Evolutionary conservation across 768 basidiomycete genomes (phyloP).

Genomic region (Boletus speciosus): DNA sequence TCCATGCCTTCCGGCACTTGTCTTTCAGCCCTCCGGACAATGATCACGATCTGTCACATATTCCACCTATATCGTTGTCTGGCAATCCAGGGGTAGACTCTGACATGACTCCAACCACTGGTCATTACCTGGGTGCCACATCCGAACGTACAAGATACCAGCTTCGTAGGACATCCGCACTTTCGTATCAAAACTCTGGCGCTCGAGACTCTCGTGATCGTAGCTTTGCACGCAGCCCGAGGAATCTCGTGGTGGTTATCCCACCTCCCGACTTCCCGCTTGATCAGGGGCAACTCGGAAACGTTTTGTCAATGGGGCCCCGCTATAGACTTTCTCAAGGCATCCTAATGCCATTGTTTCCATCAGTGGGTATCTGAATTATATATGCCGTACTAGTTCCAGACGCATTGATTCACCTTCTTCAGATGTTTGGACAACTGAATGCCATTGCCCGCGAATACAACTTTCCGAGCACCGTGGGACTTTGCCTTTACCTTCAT

Average conservation of each 20-base stretch:
- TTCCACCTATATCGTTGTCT: neutral
- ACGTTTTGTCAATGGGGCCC: slow-evolving; percentile 57
- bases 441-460: slow-evolving; percentile 78
- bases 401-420: neutral
- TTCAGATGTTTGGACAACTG: slow-evolving; percentile 72
- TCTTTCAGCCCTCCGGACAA: slow-evolving; percentile 43
- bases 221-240: slow-evolving; percentile 35
- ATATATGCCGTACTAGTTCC: neutral
- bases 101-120: slow-evolving; percentile 4
- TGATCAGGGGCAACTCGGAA: slow-evolving; percentile 57
- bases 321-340: slow-evolving; percentile 62
- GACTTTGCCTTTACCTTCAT: slow-evolving; percentile 77
- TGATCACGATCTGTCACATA: slow-evolving; percentile 10
- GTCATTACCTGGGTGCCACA: neutral
- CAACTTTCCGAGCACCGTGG: slow-evolving; percentile 72
- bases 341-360: slow-evolving; percentile 69
- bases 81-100: slow-evolving; percentile 7
- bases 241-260: slow-evolving; percentile 62
- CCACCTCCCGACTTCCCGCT: slow-evolving; percentile 59
- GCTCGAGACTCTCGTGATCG: slow-evolving; percentile 45
- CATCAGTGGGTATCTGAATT: slow-evolving; percentile 47
- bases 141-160: slow-evolving; percentile 24
- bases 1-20: slow-evolving; percentile 34
- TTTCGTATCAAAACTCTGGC: slow-evolving; percentile 52
- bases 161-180: slow-evolving; percentile 45